A percentile compares a stretch with the other conserved stretches of the same genome.
Evolutionary conservation across 2,329 filamentous ascomycete genomes (phyloP).

Genomic region (Fusarium nygamai): DNA sequence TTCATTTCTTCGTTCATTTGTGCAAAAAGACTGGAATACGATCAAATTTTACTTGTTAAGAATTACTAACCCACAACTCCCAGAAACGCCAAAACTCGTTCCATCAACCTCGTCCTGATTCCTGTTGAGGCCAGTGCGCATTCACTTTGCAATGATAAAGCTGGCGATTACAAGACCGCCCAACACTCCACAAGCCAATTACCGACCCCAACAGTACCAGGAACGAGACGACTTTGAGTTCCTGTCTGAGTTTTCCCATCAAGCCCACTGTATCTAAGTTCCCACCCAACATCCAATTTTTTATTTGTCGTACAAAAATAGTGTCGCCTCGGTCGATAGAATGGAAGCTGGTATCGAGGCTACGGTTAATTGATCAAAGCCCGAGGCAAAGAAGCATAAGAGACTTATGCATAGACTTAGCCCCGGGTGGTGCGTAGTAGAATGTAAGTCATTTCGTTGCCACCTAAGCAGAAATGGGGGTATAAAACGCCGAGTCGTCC

Average conservation of each 20-base stretch:
- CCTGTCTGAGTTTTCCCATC: neutral
- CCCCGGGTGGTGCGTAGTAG: constrained; percentile 14
- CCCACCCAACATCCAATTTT: constrained; percentile 32
- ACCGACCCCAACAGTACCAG: constrained; percentile 6
- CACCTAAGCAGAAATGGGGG: constrained; percentile 36
- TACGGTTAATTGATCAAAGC: constrained; percentile 41
- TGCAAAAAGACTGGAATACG: neutral
- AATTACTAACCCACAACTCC: constrained; percentile 20
- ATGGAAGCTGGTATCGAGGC: constrained; percentile 29
- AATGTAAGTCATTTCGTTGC: constrained; percentile 22
- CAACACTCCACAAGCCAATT: neutral
- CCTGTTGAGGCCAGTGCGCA: constrained; percentile 2
- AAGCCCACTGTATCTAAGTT: constrained; percentile 17
- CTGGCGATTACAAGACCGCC: neutral
- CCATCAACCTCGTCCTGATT: constrained; percentile 4
- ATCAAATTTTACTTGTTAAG: constrained; percentile 18
- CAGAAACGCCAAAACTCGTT: constrained; percentile 16
- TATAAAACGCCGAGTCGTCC: constrained; percentile 41
- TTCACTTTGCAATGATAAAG: neutral
- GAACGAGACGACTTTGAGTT: neutral
- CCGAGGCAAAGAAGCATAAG: constrained; percentile 11
- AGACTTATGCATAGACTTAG: neutral
- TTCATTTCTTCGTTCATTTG: neutral
- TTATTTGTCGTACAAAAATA: constrained; percentile 16
- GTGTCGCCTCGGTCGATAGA: constrained; percentile 10